Evolutionary conservation across 305 asterid species (phyloP).

Genomic region (Ilex paraguariensis): DNA sequence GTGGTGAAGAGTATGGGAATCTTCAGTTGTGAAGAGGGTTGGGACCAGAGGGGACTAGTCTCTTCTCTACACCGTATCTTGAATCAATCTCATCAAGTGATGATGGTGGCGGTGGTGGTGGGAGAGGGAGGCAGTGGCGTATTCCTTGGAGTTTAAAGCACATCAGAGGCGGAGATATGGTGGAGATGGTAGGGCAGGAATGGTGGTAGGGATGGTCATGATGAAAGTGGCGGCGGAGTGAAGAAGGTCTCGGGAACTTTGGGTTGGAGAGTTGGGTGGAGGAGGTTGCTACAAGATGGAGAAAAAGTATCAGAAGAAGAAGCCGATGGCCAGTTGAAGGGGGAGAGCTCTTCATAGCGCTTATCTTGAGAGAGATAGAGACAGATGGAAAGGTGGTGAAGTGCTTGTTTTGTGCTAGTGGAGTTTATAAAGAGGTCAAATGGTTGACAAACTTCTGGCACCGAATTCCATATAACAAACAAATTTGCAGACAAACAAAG

Average conservation of each 20-base stretch:
- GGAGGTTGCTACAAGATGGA: slow-evolving; percentile 13
- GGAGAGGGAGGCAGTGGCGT: slow-evolving; percentile 50
- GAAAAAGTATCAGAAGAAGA: slow-evolving; percentile 2
- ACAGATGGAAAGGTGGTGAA: not conserved
- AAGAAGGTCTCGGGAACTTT: slow-evolving; percentile 7
- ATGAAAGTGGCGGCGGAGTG: slow-evolving; percentile 8
- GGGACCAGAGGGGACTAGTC: slow-evolving; percentile 90
- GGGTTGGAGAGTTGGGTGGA: slow-evolving; percentile 4
- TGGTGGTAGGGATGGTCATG: slow-evolving; percentile 13
- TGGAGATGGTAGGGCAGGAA: slow-evolving; percentile 28
- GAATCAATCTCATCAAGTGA: slow-evolving; percentile 55
- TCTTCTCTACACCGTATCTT: slow-evolving; percentile 69
- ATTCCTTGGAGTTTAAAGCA: slow-evolving; percentile 42
- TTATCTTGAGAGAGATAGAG: not conserved
- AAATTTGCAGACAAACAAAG: no score
- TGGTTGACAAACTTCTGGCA: no score
- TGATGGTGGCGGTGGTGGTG: slow-evolving; percentile 10
- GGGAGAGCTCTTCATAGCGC: slow-evolving; percentile 24
- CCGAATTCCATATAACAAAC: no score
- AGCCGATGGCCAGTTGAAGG: slow-evolving; percentile 8
- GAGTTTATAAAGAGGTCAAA: no score
- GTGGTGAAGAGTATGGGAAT: not conserved
- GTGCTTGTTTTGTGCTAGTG: no score
- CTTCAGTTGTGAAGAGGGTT: slow-evolving; percentile 75
- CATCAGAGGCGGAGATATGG: slow-evolving; percentile 18